A percentile compares a stretch with the other conserved stretches of the same genome.
phyloP scores from a whole-genome alignment of 345 rosid species.

The Lumnitzera littorea region DNA sequence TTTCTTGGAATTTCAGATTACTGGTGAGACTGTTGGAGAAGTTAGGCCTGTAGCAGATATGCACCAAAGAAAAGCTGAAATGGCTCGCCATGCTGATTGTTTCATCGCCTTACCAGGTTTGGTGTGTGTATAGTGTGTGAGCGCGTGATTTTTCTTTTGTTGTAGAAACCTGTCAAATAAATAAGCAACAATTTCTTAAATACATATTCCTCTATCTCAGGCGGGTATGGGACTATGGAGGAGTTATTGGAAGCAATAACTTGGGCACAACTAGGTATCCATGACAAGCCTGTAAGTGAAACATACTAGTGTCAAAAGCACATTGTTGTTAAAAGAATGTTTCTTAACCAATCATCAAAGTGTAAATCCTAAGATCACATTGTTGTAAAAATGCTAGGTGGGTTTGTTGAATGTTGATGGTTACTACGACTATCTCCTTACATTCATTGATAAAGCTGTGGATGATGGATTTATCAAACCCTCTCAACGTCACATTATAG shows the following conservation, averaged over 20 bases:
- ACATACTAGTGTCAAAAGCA: background rate
- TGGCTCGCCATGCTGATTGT: constrained; percentile 92
- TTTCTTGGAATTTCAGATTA: background rate
- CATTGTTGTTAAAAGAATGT: background rate
- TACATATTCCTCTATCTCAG: constrained; percentile 19
- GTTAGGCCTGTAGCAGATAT: constrained; percentile 83
- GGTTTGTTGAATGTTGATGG: constrained; percentile 97
- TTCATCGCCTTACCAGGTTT: constrained; percentile 95
- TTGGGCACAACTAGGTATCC: constrained; percentile 97
- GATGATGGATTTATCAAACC: constrained; percentile 94
- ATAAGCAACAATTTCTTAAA: background rate
- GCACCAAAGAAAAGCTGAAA: constrained; percentile 98
- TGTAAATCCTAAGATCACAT: background rate
- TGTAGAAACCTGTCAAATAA: background rate
- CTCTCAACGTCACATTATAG: constrained; percentile 76
- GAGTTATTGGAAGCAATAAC: constrained; percentile 81
- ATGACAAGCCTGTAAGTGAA: constrained; percentile 79
- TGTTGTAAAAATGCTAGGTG: constrained; percentile 39
- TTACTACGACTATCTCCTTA: constrained; percentile 72
- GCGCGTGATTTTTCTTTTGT: constrained; percentile 5
- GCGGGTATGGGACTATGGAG: constrained; percentile 94
- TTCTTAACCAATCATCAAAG: background rate
- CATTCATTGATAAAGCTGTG: constrained; percentile 91
- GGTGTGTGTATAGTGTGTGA: background rate
- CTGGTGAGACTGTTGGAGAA: constrained; percentile 66